A percentile compares a stretch with the other conserved stretches of the same genome.
These are phyloP conservation scores for Ophiostoma pallidulum DNA, from an alignment of 2,329 filamentous ascomycete genomes.

Conservation along the genomic window DNA sequence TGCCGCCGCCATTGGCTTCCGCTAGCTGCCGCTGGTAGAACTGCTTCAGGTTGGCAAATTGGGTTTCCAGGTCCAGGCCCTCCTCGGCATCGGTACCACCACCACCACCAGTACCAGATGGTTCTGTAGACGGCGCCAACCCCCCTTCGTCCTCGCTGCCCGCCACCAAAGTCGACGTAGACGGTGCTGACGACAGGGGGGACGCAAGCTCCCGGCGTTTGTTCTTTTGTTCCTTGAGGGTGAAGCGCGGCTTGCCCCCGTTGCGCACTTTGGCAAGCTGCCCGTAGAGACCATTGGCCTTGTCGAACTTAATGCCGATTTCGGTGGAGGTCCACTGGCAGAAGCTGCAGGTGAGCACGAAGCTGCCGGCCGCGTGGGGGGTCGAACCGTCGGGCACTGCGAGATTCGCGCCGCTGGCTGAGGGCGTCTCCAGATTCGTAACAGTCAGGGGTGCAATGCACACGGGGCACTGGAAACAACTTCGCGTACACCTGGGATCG, in stretches of 20 bases:
- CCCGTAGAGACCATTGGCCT: slow-evolving; percentile 72
- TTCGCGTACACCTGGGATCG: slow-evolving; percentile 70
- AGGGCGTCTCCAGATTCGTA: slow-evolving; percentile 52
- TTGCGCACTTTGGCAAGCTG: slow-evolving; percentile 67
- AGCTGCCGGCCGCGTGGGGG: slow-evolving; percentile 45
- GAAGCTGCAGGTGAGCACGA: slow-evolving; percentile 76
- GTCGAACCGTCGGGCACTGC: slow-evolving; percentile 30
- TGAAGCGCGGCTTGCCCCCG: slow-evolving; percentile 43
- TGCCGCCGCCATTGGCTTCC: slow-evolving; percentile 42
- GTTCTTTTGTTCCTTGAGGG: slow-evolving; percentile 40
- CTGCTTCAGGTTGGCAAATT: slow-evolving; percentile 62
- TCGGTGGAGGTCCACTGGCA: slow-evolving; percentile 91
- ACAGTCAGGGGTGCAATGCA: slow-evolving; percentile 75
- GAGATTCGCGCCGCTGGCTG: slow-evolving; percentile 35
- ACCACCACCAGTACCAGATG: slow-evolving; percentile 10
- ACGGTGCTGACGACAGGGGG: neutral
- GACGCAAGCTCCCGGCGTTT: slow-evolving; percentile 40
- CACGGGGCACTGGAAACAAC: slow-evolving; percentile 89
- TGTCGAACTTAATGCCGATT: slow-evolving; percentile 82
- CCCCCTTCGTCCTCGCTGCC: neutral
- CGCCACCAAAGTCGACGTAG: neutral
- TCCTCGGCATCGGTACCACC: slow-evolving; percentile 27
- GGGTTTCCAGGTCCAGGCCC: slow-evolving; percentile 53
- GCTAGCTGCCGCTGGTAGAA: slow-evolving; percentile 78
- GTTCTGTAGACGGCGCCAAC: neutral